Evolutionary conservation across 805 yeast genomes (phyloP).

Genomic region (Wickerhamiella spandovensis): DNA sequence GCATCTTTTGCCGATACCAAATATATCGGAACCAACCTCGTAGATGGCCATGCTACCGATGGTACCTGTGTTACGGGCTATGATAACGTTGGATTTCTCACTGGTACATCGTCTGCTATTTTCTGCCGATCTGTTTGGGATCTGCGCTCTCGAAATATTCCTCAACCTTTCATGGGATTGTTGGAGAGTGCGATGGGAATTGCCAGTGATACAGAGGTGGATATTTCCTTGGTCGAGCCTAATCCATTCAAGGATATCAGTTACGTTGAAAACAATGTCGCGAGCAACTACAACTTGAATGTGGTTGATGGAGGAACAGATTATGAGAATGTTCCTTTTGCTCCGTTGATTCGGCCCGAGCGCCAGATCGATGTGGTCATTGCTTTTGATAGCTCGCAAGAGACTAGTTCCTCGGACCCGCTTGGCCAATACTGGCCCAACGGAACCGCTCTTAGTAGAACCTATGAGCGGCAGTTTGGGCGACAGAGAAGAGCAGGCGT

Average conservation of each 20-base stretch:
- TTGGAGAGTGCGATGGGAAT: conserved; percentile 33
- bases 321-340: conserved; percentile 47
- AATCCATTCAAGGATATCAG: conserved; percentile 44
- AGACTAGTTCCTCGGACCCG: conserved; percentile 40
- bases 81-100: conserved; percentile 68
- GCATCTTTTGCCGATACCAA: conserved; percentile 49
- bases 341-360: conserved; percentile 46
- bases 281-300: conserved; percentile 33
- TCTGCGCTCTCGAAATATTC: conserved; percentile 42
- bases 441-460: conserved; percentile 42
- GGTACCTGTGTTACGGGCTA: conserved; percentile 48
- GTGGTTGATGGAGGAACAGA: conserved; percentile 71
- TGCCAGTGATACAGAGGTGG: conserved; percentile 26
- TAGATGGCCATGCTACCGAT: conserved; percentile 44
- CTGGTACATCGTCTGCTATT: conserved; percentile 73
- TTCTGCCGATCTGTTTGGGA: conserved; percentile 47
- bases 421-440: conserved; percentile 53
- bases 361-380: conserved; percentile 49
- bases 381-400: conserved; percentile 40
- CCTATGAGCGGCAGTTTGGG: conserved; percentile 46
- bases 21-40: conserved; percentile 51
- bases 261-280: conserved; percentile 23
- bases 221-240: conserved; percentile 53
- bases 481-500: conserved; percentile 37
- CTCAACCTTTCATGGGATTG: conserved; percentile 31